Base-by-base conservation (phyloP, 305 asterid genomes). In the Caryopteris hybrid region DNA sequence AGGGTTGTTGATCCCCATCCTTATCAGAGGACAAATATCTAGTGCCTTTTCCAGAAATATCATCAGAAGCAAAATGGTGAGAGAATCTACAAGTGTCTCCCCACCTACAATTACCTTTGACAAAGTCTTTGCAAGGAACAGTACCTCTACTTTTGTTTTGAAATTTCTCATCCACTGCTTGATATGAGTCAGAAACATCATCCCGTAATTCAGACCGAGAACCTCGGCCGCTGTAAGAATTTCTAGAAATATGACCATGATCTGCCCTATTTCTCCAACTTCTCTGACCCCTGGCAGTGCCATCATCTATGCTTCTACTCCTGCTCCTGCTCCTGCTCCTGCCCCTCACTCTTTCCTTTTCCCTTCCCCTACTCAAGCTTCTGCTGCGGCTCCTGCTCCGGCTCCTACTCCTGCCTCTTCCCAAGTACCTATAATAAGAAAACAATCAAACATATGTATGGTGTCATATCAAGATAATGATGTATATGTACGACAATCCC, bases 61-160 rank as follows among this genome's bases (percentile, higher is more conserved):
- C 91, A 74, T 81, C 84, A 61, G 89, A 73, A 74, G 78, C 76
- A 53, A 56, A 66, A 72, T 78, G 83, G 75, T 91, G 98, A 67
- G 94, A 88, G 76, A 83, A 92, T 81, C 84, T 82, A 84, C 98
- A 92, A n/a, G 78, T 39, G 67, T 90, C 91, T 58, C 92, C 98
- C 95, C 90, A 89, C 36, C 85, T 84, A 69, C 97, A 88, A 27
- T 64, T 84, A 45, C 97, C 96, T 77, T 73, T 88, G 60, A 79
- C 13, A 51, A 87, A 82, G 63, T 88, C 84, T 80, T 75, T 86
- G 75, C 98, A 89, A 61, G 85, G 81, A 69, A 85, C 57, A 55
- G 79, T 63, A 70, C 57, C 81, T 76, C 83, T 86, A 71, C 77
- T 84, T 75, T 74, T 80, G 74, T 25, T 88, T 42, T 76, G 80